These are phyloP conservation scores for Globisporangium yorkense DNA, from an alignment of 352 stramenopile species.

Conservation along the genomic window DNA sequence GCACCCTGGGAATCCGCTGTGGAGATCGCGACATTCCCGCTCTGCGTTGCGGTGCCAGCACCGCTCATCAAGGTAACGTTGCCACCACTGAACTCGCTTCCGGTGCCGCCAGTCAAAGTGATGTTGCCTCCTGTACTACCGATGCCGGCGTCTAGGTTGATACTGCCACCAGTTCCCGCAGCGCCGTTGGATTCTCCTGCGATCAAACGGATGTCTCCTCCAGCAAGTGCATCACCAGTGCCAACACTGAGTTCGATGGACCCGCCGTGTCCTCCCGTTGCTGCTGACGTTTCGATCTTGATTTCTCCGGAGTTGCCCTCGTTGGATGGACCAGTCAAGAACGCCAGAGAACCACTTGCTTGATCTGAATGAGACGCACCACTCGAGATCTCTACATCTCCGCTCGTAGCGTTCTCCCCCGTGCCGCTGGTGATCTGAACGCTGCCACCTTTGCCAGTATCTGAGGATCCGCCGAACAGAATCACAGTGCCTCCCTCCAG, in stretches of 20 bases:
- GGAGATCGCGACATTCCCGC: slow-evolving; percentile 19
- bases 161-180: slow-evolving; percentile 10
- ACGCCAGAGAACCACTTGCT: slow-evolving; percentile 14
- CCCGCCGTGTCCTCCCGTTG: slow-evolving; percentile 9
- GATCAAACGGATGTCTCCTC: slow-evolving; percentile 5
- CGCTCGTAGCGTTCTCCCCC: slow-evolving; percentile 18
- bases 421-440: slow-evolving; percentile 22
- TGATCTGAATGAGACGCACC: slow-evolving; percentile 10
- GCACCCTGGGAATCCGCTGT: slow-evolving; percentile 13
- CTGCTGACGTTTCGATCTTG: slow-evolving; percentile 7
- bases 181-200: slow-evolving; percentile 11
- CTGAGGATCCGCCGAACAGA: slow-evolving; percentile 14
- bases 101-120: slow-evolving; percentile 9
- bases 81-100: slow-evolving; percentile 14
- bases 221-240: slow-evolving; percentile 2
- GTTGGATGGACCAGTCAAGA: slow-evolving; percentile 11
- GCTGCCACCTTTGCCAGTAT: slow-evolving; percentile 18
- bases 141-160: slow-evolving; percentile 6
- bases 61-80: slow-evolving; percentile 21
- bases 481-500: slow-evolving; percentile 14
- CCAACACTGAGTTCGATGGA: slow-evolving; percentile 13
- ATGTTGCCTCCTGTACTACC: slow-evolving; percentile 13
- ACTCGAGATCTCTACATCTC: slow-evolving; percentile 21
- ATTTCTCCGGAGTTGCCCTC: slow-evolving; percentile 5
- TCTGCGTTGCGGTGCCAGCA: slow-evolving; percentile 12